Conservation (phyloP, 371 early-diverging fungal species). For the Lichtheimia ornata region DNA sequence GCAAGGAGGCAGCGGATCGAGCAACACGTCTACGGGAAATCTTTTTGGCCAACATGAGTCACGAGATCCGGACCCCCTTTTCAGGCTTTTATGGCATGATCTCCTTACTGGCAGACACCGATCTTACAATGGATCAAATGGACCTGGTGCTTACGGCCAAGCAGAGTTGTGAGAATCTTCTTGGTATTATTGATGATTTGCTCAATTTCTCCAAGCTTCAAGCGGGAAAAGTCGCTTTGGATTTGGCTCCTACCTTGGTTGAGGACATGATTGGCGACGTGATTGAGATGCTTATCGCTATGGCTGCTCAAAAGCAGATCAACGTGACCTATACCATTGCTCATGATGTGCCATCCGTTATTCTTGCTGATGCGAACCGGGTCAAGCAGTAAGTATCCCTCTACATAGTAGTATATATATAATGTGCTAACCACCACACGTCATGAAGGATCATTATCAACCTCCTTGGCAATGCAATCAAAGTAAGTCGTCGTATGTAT, state of each 20-base stretch:
- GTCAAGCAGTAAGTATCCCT: constrained; percentile 33
- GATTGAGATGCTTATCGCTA: constrained; percentile 52
- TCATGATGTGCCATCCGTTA: constrained; percentile 29
- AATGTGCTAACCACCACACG: neutral
- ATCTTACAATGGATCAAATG: constrained; percentile 30
- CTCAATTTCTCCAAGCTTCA: constrained; percentile 66
- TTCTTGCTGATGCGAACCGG: constrained; percentile 51
- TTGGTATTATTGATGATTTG: constrained; percentile 63
- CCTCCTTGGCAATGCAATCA: constrained; percentile 41
- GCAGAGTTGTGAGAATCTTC: constrained; percentile 57
- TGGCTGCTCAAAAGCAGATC: constrained; percentile 52
- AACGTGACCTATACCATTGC: constrained; percentile 46
- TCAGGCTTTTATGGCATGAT: constrained; percentile 64
- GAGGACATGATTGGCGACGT: constrained; percentile 59
- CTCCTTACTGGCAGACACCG: constrained; percentile 53
- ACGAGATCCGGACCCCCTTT: constrained; percentile 56
- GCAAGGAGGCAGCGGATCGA: constrained; percentile 45
- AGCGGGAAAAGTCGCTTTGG: constrained; percentile 60
- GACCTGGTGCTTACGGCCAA: constrained; percentile 62
- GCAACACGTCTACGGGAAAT: constrained; percentile 48
- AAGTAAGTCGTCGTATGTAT: constrained; percentile 4
- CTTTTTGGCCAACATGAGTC: constrained; percentile 63
- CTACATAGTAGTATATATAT: neutral
- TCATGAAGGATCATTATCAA: constrained; percentile 33
- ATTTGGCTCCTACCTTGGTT: constrained; percentile 44